Conservation (phyloP, 352 stramenopile species). For the Phytophthora meadii region DNA sequence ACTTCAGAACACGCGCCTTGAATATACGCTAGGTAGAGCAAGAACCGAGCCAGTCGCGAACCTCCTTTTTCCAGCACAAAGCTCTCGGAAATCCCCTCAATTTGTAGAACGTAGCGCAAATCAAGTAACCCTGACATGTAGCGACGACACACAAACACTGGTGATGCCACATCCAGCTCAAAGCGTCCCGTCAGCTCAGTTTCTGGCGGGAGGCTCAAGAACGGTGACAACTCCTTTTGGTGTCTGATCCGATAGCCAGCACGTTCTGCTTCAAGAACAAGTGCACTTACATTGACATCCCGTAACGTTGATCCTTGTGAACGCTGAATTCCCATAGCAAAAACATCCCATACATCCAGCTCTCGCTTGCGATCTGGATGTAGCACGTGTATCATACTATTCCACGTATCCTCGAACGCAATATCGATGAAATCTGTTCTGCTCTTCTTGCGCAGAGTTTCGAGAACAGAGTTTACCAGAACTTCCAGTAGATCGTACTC, state of each 20-base stretch:
- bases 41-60: slow-evolving; percentile 58
- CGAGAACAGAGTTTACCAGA: slow-evolving; percentile 69
- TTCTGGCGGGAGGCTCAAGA: slow-evolving; percentile 56
- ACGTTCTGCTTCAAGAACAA: slow-evolving; percentile 53
- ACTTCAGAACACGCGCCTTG: slow-evolving; percentile 84
- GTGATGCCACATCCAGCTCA: slow-evolving; percentile 85
- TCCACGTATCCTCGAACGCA: slow-evolving; percentile 55
- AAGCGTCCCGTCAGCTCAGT: slow-evolving; percentile 70
- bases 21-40: slow-evolving; percentile 80
- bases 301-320: slow-evolving; percentile 45
- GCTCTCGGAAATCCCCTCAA: slow-evolving; percentile 92
- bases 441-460: slow-evolving; percentile 71
- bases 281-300: slow-evolving; percentile 53
- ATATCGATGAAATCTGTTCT: slow-evolving; percentile 52
- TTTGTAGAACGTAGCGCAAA: slow-evolving; percentile 98
- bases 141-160: slow-evolving; percentile 93
- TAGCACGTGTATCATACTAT: slow-evolving; percentile 50
- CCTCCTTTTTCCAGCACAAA: slow-evolving; percentile 88
- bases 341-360: slow-evolving; percentile 70
- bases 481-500: slow-evolving; percentile 82
- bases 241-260: slow-evolving; percentile 51
- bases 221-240: slow-evolving; percentile 47
- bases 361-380: slow-evolving; percentile 42
- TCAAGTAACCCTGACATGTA: slow-evolving; percentile 97
- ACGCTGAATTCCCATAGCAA: slow-evolving; percentile 69